Evolutionary conservation across 345 rosid species (phyloP).

Genomic region (Eucalyptus regnans): DNA sequence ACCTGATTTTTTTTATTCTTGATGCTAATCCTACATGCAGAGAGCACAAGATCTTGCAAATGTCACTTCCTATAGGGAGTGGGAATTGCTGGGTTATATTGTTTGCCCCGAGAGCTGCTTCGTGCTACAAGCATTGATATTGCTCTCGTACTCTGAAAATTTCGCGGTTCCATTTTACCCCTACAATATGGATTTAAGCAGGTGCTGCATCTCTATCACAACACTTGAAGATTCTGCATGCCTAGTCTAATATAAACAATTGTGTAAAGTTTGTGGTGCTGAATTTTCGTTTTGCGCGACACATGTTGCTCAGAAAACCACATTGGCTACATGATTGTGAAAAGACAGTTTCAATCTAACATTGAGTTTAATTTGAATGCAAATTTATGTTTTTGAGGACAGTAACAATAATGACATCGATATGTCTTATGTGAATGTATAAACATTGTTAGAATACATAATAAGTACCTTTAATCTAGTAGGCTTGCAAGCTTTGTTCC

Average conservation of each 20-base stretch:
- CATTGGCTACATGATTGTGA: neutral
- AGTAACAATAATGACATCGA: neutral
- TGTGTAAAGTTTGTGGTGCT: neutral
- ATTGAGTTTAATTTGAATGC: neutral
- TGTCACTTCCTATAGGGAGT: slow-evolving; percentile 90
- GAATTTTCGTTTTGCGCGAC: neutral
- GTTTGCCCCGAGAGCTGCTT: slow-evolving; percentile 98
- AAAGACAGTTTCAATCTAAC: neutral
- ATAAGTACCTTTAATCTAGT: neutral
- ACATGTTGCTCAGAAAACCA: neutral
- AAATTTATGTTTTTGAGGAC: neutral
- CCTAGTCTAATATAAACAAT: neutral
- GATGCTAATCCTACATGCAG: slow-evolving; percentile 18
- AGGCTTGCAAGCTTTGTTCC: neutral
- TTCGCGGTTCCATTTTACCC: neutral
- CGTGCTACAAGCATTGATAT: slow-evolving; percentile 97
- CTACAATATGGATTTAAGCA: neutral
- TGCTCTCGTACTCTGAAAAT: slow-evolving; percentile 48
- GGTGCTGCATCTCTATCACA: neutral
- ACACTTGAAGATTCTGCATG: neutral
- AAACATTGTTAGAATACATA: neutral
- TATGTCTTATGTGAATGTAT: neutral
- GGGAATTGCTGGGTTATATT: slow-evolving; percentile 96
- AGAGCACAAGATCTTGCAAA: slow-evolving; percentile 98
- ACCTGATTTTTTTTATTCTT: neutral